A percentile compares a stretch with the other conserved stretches of the same genome.
Conservation (phyloP, 78 protist species). For the Anaeramoeba flamelloides region DNA sequence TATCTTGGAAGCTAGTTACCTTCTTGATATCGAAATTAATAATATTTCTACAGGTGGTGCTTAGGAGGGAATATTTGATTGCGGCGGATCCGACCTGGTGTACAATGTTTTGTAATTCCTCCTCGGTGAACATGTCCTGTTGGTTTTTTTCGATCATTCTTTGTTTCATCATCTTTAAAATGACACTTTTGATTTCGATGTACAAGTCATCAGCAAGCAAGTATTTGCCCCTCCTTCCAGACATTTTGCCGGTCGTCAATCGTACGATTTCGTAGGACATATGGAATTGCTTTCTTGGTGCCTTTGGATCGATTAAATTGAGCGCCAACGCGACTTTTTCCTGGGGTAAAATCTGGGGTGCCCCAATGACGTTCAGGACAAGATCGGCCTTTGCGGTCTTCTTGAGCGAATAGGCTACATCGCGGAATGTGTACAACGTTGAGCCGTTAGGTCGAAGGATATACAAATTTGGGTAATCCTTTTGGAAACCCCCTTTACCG, state of each 20-base stretch:
- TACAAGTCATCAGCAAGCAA: constrained; percentile 32
- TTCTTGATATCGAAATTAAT: constrained; percentile 28
- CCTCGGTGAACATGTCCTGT: background rate
- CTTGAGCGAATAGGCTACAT: constrained; percentile 31
- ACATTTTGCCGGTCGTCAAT: constrained; percentile 26
- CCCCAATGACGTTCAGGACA: constrained; percentile 22
- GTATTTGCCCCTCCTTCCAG: constrained; percentile 31
- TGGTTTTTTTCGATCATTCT: constrained; percentile 1
- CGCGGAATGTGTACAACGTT: constrained; percentile 37
- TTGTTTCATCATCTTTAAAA: constrained; percentile 6
- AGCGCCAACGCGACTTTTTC: constrained; percentile 31
- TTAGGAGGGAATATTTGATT: constrained; percentile 25
- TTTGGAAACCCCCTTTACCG: constrained; percentile 27
- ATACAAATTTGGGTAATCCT: constrained; percentile 22
- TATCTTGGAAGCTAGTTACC: constrained; percentile 16
- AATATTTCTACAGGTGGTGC: background rate
- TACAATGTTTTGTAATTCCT: constrained; percentile 8
- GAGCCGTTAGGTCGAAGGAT: constrained; percentile 35
- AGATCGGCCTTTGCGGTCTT: constrained; percentile 20
- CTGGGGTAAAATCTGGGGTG: constrained; percentile 34
- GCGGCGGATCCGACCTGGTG: constrained; percentile 30
- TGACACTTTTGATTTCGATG: constrained; percentile 9
- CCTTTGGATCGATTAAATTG: constrained; percentile 15
- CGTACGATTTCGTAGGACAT: constrained; percentile 30
- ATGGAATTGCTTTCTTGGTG: constrained; percentile 14